Evolutionary conservation across 352 stramenopile genomes (phyloP).

Genomic region (Pythium scleroteichum): DNA sequence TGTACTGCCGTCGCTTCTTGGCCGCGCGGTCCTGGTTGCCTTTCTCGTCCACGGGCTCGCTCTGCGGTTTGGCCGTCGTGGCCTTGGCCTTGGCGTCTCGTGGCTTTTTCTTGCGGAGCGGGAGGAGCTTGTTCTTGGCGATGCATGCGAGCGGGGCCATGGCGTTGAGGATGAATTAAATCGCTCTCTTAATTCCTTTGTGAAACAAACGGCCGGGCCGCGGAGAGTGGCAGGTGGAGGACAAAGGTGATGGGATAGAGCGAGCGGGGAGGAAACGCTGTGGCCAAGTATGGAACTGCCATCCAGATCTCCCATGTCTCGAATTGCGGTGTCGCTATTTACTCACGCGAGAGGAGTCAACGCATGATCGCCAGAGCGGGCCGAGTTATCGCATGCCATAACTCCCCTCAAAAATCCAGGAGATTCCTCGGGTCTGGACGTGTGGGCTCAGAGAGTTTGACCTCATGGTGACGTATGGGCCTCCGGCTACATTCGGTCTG

Average conservation of each 20-base stretch:
- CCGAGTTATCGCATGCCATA: background rate
- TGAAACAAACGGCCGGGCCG: background rate
- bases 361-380: background rate
- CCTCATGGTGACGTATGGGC: background rate
- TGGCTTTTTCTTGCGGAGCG: background rate
- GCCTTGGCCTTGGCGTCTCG: slow-evolving; percentile 5
- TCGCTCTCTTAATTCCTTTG: background rate
- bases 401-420: too few relatives aligned
- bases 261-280: background rate
- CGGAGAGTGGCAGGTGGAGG: background rate
- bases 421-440: background rate
- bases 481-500: background rate
- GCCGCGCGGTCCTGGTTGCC: slow-evolving; percentile 38
- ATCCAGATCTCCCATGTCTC: slow-evolving; percentile 1
- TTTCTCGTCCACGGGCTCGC: slow-evolving; percentile 26
- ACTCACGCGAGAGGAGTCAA: background rate
- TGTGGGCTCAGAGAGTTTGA: background rate
- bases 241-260: slow-evolving; percentile 1
- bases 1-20: slow-evolving; percentile 53
- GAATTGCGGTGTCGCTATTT: background rate
- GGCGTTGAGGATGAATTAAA: background rate
- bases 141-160: background rate
- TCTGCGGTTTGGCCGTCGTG: background rate
- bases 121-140: too few relatives aligned
- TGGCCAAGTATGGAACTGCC: background rate